Evolutionary conservation across 768 basidiomycete species (phyloP).

Genomic region (Phlebiopsis flavidoalba): DNA sequence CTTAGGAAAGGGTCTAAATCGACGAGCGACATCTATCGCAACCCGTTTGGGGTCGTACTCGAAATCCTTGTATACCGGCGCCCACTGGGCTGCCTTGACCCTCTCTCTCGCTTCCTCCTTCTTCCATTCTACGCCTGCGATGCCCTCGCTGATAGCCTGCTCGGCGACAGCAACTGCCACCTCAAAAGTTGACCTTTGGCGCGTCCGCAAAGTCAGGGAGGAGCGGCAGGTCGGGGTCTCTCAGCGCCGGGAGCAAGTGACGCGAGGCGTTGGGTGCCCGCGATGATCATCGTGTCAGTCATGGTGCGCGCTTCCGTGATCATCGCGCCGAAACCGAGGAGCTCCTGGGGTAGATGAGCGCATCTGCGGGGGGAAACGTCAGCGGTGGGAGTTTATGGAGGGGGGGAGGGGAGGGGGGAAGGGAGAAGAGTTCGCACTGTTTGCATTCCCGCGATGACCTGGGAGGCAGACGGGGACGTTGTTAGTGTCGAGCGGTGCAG

Average conservation of each 20-base stretch:
- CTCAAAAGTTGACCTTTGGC: slow-evolving; percentile 68
- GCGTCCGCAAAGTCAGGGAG: slow-evolving; percentile 76
- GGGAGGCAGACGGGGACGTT: background rate
- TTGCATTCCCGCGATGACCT: slow-evolving; percentile 71
- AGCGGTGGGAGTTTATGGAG: background rate
- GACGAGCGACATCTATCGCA: background rate
- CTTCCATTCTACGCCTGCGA: slow-evolving; percentile 41
- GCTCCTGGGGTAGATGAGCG: slow-evolving; percentile 84
- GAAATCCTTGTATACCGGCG: slow-evolving; percentile 59
- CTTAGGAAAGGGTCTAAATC: too few species aligned
- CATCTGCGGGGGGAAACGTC: slow-evolving; percentile 34
- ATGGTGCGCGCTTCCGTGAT: slow-evolving; percentile 55
- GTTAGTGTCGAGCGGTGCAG: background rate
- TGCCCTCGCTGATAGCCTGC: slow-evolving; percentile 70
- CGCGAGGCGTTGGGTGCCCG: slow-evolving; percentile 72
- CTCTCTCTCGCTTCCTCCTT: slow-evolving; percentile 49
- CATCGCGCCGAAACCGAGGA: slow-evolving; percentile 76
- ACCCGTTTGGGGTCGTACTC: slow-evolving; percentile 55
- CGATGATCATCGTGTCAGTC: slow-evolving; percentile 83
- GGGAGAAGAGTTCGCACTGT: slow-evolving; percentile 36
- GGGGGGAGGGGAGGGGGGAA: too few species aligned
- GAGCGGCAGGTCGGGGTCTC: slow-evolving; percentile 66
- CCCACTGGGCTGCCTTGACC: slow-evolving; percentile 53
- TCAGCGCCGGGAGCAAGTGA: slow-evolving; percentile 66
- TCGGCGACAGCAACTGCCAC: slow-evolving; percentile 79